Evolutionary conservation across 352 stramenopile genomes (phyloP), one percentile per base, ranked within the genome.

Genomic region (Globisporangium nodosum): DNA sequence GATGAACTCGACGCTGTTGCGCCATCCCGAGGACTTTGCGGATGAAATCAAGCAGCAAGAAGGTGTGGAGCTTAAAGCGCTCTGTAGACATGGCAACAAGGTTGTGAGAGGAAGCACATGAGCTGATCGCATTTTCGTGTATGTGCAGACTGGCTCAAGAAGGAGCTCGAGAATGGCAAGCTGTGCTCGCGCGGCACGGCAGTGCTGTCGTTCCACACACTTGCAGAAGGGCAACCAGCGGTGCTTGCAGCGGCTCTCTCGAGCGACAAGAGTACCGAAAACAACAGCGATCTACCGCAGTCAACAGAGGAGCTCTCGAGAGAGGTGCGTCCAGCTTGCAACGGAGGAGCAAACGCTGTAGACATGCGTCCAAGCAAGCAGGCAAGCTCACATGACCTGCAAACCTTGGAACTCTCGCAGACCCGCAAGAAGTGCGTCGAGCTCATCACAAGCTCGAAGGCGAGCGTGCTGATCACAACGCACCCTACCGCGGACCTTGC

Each of bases 81-180:
- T 37, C 33, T 37, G 33, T 11, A 9, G 33, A 9, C 5, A 37
- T 37, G 33, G 1, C 33, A 37, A 37, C 33, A 11, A 11, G 5
- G 8, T 37, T 37, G 33, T 11, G 8, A 37, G 33, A 37, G 33
- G 33, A 37, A 37, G 33, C 5, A 11, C 33, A 9, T 37, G 33
- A 15, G 31, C 35, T 40, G 8, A 40, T 5, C 11, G 2, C 35
- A 5, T 33, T 24, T 52, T 5, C 27, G 0, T 58, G 45, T 16
- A 5, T 35, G 21, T 46, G 27, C 53, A 94, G 85, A 77, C 8
- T 94, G 85, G 85, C 65, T 92, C 20, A 65, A 62, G 43, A 87
- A 85, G 52, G 85, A 92, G 52, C 52, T 94, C 13, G 82, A 92
- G 16, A 85, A 94, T 42, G 85, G 81, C n/a, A 87, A 90, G 56